Base-by-base conservation (phyloP, 176 grass and related monocot species). In the Cocos nucifera region DNA sequence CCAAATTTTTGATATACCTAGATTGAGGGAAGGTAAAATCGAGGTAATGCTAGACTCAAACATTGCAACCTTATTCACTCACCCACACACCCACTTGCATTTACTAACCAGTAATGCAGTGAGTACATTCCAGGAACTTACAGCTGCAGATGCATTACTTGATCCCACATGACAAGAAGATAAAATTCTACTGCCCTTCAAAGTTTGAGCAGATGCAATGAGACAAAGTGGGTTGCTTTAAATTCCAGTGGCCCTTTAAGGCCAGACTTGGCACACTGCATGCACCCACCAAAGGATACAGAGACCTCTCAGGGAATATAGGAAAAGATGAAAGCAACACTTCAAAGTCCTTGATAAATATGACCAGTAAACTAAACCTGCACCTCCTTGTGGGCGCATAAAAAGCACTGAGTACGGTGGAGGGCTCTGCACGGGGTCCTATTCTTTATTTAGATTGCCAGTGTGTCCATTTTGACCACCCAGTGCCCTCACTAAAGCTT, bases 291-390 rank as follows among this genome's bases (percentile, higher is more conserved):
- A 17, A 3, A 6, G 4, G 24, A 4, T 16, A 2, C 2, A 59
- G 16, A 59, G 21, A 28, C 1, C 35, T 44, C 10, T 44, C 35
- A 18, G 17, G 23, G 22, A 6, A 19, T 17, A 3, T 18, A 15
- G 2, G 5, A 61, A 61, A 39, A 18, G 28, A 12, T 61, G 27
- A 61, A 61, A 61, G 58, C 54, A 56, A 56, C 54, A 21, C 54
- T 10, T 22, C 19, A 3, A 56, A 10, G 8, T 35, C 27, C 3
- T 30, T 59, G 57, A 59, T 30, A 30, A 30, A 30, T 30, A 30
- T 4, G 1, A 30, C 12, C 23, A 29, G 16, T 61, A 61, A 61
- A 27, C 17, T n/a, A 32, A 60, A 32, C 57, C 26, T 4, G 4
- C 7, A 30, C 17, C 17, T 17, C n/a, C 24, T 19, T 32, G 58